Base-by-base conservation (phyloP, 2,329 filamentous ascomycete species). In the Chrysosphaeria jannelii region DNA sequence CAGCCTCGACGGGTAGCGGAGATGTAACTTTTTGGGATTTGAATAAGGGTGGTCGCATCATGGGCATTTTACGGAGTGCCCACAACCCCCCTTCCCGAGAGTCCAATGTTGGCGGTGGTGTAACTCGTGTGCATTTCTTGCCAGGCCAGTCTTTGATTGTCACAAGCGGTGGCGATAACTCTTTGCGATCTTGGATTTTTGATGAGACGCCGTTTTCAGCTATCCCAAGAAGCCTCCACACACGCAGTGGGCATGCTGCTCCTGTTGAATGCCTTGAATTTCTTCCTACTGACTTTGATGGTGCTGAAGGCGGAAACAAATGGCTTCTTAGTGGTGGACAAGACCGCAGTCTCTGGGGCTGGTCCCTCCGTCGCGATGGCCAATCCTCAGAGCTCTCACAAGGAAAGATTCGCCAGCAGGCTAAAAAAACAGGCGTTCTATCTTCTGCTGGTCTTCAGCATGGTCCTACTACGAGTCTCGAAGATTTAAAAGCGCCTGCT, bases 21-120 rank as follows among this genome's bases (percentile, higher is more conserved):
- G 85, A 97, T 41, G 60, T 97, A 21, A 89, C 75, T 0, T 69
- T 97, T 31, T 97, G 85, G 85, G 85, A 97, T 41, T 52, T 97
- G 27, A 91, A 91, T 39, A 57, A 70, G 18, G 78, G 78, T 10
- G 78, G 78, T 5, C 65, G 75, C 34, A 66, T 90, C 26, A 74
- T 72, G 46, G 79, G 85, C 22, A 61, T 89, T 8, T 52, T 97
- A 17, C 64, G 79, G 33, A 72, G 75, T 26, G 85, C 81, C 1
- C 85, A 97, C 41, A 75, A 78, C 33, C 68, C 72, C 5, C 68
- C 72, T 4, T 55, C 57, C 1, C 12, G 5, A 20, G 9, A 14
- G 18, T 43, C 44, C 2, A 41, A 48, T n/a, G 55, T 71, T 10
- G 54, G 62, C 9, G 71, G 74, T 14, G 81, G 79, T 4, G 60